These are phyloP conservation scores for Alnus glutinosa DNA, from an alignment of 306 rosid genomes.

Conservation along the genomic window DNA sequence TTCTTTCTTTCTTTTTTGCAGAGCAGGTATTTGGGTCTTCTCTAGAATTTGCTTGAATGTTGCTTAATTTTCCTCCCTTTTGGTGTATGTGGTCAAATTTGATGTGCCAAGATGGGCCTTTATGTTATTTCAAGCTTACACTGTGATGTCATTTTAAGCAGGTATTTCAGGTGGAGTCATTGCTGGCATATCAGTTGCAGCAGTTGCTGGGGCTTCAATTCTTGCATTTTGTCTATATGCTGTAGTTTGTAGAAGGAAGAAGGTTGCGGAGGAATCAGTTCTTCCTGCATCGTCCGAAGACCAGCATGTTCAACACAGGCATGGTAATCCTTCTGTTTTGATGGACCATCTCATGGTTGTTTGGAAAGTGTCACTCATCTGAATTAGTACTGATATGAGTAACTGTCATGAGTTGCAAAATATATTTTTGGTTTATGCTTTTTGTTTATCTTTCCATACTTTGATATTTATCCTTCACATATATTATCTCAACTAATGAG, in stretches of 20 bases:
- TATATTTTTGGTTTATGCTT: neutral
- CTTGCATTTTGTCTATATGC: constrained; percentile 40
- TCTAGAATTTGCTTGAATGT: constrained; percentile 19
- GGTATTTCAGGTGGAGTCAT: constrained; percentile 54
- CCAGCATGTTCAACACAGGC: constrained; percentile 36
- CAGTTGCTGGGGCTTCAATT: constrained; percentile 39
- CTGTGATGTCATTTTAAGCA: constrained; percentile 37
- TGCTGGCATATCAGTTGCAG: constrained; percentile 54
- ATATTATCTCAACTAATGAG: neutral
- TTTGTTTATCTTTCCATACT: neutral
- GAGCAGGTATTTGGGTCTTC: constrained; percentile 57
- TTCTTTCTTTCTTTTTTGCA: constrained; percentile 39
- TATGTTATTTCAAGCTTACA: constrained; percentile 33
- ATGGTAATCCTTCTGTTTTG: constrained; percentile 29
- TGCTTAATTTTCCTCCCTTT: constrained; percentile 14
- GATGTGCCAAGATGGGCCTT: constrained; percentile 17
- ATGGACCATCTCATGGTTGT: neutral
- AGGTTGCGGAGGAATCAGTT: constrained; percentile 40
- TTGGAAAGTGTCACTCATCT: neutral
- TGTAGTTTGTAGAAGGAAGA: constrained; percentile 41
- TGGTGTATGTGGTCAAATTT: constrained; percentile 2
- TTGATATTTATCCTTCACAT: neutral
- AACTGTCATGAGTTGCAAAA: neutral
- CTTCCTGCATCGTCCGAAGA: constrained; percentile 36
- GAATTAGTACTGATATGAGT: neutral